Conservation (phyloP, 306 rosid genomes). For the apple (Malus domestica) region ASM211411v1 NC_041802.1:20923001-20923500, state of each 20-base stretch:
- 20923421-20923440: no score
- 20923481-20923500: neutral
- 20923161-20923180: slow-evolving; percentile 2
- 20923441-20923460: no score
- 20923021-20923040: neutral
- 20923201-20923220: neutral
- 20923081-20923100: slow-evolving; percentile 16
- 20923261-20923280: no score
- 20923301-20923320: no score
- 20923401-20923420: no score
- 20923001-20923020: neutral
- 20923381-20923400: no score
- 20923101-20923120: neutral
- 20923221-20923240: neutral
- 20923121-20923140: neutral
- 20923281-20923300: no score
- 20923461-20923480: no score
- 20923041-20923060: neutral
- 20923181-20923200: neutral
- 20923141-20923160: slow-evolving; percentile 21
- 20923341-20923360: no score
- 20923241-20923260: no score
- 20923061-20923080: slow-evolving; percentile 16
- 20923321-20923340: no score
- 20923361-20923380: no score